Evolutionary conservation across 2,329 filamentous ascomycete species (phyloP), one percentile per base, ranked within the genome.

Genomic region (Colletotrichum eremochloae): DNA sequence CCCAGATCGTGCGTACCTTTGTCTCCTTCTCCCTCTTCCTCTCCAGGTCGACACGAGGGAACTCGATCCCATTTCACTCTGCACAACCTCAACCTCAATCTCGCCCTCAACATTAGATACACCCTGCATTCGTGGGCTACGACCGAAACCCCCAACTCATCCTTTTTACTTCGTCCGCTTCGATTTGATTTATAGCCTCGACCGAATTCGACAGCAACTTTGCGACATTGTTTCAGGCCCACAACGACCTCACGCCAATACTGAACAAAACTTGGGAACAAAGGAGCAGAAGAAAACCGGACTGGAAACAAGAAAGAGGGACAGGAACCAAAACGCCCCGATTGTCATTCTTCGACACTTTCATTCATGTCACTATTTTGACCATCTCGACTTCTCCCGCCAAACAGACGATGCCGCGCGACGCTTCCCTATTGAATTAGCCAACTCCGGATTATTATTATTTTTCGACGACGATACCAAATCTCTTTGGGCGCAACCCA

Each of bases 1-100:
- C 68, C 69, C 69, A 72, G 69, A 72, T 72, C 65, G 65, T 55
- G 58, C 65, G 58, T 72, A 55, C 46, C 58, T 63, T 64, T 56
- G 42, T 68, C 67, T 68, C 46, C 50, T 71, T 71, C 58, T 68
- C 40, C 69, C 48, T 63, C 42, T 57, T 57, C 50, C 38, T 57
- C 64, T 53, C 58, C 46, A 63, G 65, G 69, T 68, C 65, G 58
- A 68, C 57, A 53, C 68, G 65, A 55, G 68, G 57, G 65, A 68
- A 62, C 42, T 61, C 65, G 62, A 52, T 58, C 60, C 40, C 46
- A 62, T 14, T 62, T 62, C 64, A 68, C 58, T 52, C 63, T 53
- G 42, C 64, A 33, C 50, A 24, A 57, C 52, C 44, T 67, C 64
- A 63, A 63, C 24, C 46, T n/a, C 31, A 36, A 36, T 15, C 31